phyloP scores from a whole-genome alignment of 345 rosid genomes.

The Populus ilicifolia region DNA sequence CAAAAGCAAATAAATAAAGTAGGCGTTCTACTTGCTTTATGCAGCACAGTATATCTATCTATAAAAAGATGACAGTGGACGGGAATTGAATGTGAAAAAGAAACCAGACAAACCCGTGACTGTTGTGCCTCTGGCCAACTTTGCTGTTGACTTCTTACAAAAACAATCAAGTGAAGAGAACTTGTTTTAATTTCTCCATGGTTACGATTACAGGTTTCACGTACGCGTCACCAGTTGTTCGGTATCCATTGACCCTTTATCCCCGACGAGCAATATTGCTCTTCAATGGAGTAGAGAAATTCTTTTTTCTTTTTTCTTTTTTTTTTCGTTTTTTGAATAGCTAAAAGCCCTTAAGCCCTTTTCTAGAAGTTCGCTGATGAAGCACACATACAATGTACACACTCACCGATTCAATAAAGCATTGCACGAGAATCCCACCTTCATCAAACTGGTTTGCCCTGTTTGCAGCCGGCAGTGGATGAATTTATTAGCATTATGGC shows the following conservation, averaged over 20 bases:
- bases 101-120: not conserved
- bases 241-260: not conserved
- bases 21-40: too few relatives aligned
- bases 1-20: not conserved
- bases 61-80: not conserved
- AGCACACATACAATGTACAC: not conserved
- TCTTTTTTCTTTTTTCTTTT: not conserved
- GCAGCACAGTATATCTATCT: too few relatives aligned
- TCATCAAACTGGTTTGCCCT: not conserved
- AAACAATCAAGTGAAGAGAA: not conserved
- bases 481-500: too few relatives aligned
- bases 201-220: not conserved
- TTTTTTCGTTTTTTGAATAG: too few relatives aligned
- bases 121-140: not conserved
- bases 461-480: not conserved
- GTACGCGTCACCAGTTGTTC: not conserved
- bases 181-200: not conserved
- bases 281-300: not conserved
- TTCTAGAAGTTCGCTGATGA: not conserved
- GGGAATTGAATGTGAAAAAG: not conserved
- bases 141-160: not conserved
- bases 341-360: not conserved
- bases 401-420: not conserved
- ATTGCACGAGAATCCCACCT: not conserved
- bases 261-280: not conserved